Conservation (phyloP, 139 green algal genomes). For the Chlamydomonas sp. region DNA sequence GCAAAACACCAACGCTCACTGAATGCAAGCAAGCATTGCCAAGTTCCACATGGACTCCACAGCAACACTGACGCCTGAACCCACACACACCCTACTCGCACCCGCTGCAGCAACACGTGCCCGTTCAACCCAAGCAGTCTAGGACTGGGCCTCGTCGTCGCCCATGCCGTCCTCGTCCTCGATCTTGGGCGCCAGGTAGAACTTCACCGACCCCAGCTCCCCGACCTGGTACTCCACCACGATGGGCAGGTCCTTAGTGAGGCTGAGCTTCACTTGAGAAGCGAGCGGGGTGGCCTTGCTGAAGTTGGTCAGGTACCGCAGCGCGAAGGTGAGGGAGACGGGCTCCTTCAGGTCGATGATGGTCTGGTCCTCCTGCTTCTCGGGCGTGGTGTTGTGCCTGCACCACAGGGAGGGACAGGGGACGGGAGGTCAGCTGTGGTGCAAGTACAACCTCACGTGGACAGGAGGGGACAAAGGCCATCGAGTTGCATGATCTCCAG, state of each 20-base stretch:
- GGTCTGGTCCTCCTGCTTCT: slow-evolving; percentile 84
- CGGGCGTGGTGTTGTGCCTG: slow-evolving; percentile 48
- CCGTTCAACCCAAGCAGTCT: not conserved
- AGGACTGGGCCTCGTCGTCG: slow-evolving; percentile 50
- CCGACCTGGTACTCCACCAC: slow-evolving; percentile 93
- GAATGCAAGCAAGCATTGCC: no score
- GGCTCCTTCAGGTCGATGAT: slow-evolving; percentile 95
- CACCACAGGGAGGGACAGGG: no score
- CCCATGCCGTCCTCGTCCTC: slow-evolving; percentile 80
- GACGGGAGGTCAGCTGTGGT: not conserved
- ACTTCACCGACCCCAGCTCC: slow-evolving; percentile 86
- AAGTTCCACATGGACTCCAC: no score
- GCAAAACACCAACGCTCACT: no score
- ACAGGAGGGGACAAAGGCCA: no score
- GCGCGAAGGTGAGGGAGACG: slow-evolving; percentile 94
- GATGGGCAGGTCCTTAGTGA: slow-evolving; percentile 94
- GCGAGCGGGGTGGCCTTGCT: slow-evolving; percentile 82
- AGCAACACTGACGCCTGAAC: no score
- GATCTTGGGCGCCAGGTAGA: slow-evolving; percentile 92
- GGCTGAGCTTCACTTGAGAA: slow-evolving; percentile 77
- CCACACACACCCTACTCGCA: not conserved
- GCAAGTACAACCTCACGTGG: no score
- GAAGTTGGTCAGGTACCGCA: slow-evolving; percentile 99
- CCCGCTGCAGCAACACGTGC: not conserved
- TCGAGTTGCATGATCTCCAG: no score